Evolutionary conservation across 148 eudicot species (phyloP).

Genomic region (Drosera capensis): DNA sequence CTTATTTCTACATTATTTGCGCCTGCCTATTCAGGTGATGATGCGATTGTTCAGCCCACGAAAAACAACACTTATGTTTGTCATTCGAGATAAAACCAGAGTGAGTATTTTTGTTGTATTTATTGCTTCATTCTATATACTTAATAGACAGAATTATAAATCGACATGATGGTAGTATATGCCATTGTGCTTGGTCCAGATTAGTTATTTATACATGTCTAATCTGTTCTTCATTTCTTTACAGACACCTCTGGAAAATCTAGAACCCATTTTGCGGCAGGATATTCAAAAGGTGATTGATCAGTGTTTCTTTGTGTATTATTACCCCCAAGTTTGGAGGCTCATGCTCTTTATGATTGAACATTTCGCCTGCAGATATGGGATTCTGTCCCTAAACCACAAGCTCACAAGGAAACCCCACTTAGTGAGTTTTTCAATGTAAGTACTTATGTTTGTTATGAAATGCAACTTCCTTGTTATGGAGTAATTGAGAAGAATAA

Average conservation of each 20-base stretch:
- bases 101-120: constrained; percentile 21
- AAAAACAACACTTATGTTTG: constrained; percentile 95
- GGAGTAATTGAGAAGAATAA: background rate
- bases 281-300: constrained; percentile 82
- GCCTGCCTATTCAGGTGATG: constrained; percentile 53
- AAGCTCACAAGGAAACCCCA: constrained; percentile 86
- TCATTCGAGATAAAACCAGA: constrained; percentile 97
- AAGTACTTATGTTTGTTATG: constrained; percentile 27
- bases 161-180: too few relatives aligned
- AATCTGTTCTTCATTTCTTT: constrained; percentile 6
- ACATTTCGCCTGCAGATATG: constrained; percentile 91
- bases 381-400: constrained; percentile 97
- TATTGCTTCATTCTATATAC: too few relatives aligned
- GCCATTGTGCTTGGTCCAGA: too few relatives aligned
- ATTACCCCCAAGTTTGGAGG: too few relatives aligned
- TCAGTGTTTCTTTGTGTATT: constrained; percentile 8
- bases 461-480: background rate
- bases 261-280: constrained; percentile 89
- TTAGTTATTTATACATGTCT: background rate
- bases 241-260: constrained; percentile 89
- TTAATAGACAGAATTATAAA: too few relatives aligned
- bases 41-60: constrained; percentile 99
- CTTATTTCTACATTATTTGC: constrained; percentile 3
- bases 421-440: constrained; percentile 94
- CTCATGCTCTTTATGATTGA: too few relatives aligned